Conservation (phyloP, 2,329 filamentous ascomycete species). For the Nigrograna mackinnonii region DNA sequence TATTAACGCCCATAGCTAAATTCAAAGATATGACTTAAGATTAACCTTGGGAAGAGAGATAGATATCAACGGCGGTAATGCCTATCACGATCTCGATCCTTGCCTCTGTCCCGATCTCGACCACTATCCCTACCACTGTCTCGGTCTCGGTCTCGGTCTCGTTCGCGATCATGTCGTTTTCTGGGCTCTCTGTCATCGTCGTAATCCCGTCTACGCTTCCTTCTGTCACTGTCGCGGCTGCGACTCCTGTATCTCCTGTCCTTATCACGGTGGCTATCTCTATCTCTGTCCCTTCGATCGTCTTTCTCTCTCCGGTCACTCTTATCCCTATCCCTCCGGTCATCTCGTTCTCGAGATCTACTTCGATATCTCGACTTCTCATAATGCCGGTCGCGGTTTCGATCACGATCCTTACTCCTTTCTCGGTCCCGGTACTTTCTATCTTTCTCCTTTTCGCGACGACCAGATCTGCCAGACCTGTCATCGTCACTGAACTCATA, state of each 20-base stretch:
- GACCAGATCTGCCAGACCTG: too few species aligned
- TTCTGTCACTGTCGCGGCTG: slow-evolving; percentile 20
- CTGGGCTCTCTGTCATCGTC: slow-evolving; percentile 11
- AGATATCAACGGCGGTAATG: too few species aligned
- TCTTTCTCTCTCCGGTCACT: slow-evolving; percentile 13
- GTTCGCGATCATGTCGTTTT: background rate
- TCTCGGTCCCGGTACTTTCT: background rate
- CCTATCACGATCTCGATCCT: slow-evolving; percentile 7
- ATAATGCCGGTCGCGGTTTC: too few species aligned
- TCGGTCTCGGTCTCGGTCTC: slow-evolving; percentile 18
- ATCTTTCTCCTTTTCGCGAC: slow-evolving; percentile 15
- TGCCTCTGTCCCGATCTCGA: slow-evolving; percentile 2
- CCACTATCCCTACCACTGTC: slow-evolving; percentile 5
- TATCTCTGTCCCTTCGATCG: slow-evolving; percentile 1
- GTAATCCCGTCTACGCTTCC: slow-evolving; percentile 26
- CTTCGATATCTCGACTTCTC: background rate
- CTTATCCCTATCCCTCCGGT: slow-evolving; percentile 11
- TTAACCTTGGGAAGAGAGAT: too few species aligned
- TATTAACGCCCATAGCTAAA: too few species aligned
- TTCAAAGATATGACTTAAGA: too few species aligned
- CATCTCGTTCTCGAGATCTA: slow-evolving; percentile 2
- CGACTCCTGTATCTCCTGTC: slow-evolving; percentile 11
- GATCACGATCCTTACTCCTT: too few species aligned
- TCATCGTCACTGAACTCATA: too few species aligned
- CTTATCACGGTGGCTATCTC: slow-evolving; percentile 8